phyloP scores from a whole-genome alignment of 257 asterid genomes.

The Salvia splendens region DNA sequence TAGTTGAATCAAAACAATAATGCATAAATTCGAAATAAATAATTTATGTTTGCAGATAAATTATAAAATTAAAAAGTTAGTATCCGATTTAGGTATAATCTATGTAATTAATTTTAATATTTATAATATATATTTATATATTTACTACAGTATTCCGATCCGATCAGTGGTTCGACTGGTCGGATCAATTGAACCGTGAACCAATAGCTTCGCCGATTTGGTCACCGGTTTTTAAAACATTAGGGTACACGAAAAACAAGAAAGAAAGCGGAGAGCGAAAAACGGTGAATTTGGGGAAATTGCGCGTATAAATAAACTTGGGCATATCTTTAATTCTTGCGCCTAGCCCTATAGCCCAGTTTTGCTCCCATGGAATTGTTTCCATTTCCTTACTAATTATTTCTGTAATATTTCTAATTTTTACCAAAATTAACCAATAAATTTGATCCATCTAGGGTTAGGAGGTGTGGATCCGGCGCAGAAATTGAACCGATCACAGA shows the following conservation, averaged over 20 bases:
- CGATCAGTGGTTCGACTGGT: no score
- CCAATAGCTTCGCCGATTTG: no score
- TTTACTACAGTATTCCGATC: no score
- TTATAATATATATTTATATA: no score
- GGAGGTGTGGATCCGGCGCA: conserved; percentile 66
- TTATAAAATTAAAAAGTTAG: no score
- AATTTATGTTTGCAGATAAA: no score
- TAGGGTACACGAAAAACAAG: background rate
- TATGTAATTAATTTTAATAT: no score
- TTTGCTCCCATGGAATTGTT: conserved; percentile 31
- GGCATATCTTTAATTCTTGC: conserved; percentile 41
- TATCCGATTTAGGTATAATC: no score
- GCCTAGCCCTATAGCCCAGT: conserved; percentile 78
- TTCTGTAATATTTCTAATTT: background rate
- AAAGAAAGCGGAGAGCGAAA: conserved; percentile 2
- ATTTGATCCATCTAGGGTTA: conserved; percentile 56
- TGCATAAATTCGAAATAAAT: no score
- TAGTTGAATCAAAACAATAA: no score
- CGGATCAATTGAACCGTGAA: no score
- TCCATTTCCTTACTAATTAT: conserved; percentile 31
- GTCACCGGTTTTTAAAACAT: no score
- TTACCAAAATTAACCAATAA: conserved; percentile 32
- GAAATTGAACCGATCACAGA: conserved; percentile 37
- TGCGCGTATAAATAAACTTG: conserved; percentile 32
- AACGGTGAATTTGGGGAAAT: conserved; percentile 15